Percentiles rank a stretch among this genome's conserved stretches.
Conservation (phyloP, 2,329 filamentous ascomycete species). For the Exophiala viscosa region DNA sequence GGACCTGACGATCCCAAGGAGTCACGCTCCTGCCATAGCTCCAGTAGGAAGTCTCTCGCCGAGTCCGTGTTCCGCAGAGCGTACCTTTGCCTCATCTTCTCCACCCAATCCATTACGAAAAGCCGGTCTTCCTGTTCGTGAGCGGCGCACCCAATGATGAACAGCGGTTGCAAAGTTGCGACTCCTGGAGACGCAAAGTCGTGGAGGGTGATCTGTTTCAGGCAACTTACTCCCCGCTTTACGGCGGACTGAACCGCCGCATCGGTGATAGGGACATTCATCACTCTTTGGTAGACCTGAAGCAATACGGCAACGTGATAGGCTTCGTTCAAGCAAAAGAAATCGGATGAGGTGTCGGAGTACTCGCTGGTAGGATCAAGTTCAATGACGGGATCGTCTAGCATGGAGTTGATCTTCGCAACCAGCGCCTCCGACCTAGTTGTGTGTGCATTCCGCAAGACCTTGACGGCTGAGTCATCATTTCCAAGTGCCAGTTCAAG, state of each 20-base stretch:
- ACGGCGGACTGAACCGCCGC: background rate
- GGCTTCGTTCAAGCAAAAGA: background rate
- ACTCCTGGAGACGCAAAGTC: background rate
- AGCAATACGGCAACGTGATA: slow-evolving; percentile 1
- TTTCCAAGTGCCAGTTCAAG: background rate
- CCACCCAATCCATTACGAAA: slow-evolving; percentile 1
- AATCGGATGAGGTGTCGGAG: background rate
- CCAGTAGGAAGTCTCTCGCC: background rate
- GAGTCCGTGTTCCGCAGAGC: background rate
- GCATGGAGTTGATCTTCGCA: background rate
- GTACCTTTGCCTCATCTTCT: background rate
- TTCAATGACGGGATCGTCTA: background rate
- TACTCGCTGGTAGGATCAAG: background rate
- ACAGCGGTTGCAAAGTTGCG: background rate
- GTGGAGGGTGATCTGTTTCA: background rate
- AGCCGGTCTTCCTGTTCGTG: background rate
- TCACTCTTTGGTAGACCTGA: background rate
- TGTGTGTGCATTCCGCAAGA: background rate
- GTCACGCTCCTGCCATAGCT: background rate
- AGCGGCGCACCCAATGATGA: background rate
- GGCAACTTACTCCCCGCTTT: background rate
- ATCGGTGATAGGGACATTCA: background rate
- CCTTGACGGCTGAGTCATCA: background rate
- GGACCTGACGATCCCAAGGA: background rate
- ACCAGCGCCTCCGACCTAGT: background rate